Base-by-base conservation (phyloP, 768 basidiomycete genomes). In the Lactarius hatsudake region DNA sequence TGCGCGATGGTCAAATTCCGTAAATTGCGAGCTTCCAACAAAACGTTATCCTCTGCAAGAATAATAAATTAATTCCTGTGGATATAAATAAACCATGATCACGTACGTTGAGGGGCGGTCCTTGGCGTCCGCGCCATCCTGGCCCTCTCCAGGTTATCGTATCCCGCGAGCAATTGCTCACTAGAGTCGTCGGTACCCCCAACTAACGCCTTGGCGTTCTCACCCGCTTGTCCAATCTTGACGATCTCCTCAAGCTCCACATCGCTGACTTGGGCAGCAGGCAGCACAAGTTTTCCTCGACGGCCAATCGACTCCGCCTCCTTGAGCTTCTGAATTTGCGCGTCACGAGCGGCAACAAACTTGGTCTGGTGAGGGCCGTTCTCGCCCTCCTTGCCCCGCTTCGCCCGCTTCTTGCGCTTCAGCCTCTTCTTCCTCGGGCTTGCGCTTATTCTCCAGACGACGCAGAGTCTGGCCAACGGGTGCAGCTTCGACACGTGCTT, bases 291-390 rank as follows among this genome's bases (percentile, higher is more conserved):
- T 77, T 92, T 93, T 71, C 93, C 79, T 71, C 97, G 79, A 70
- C 94, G 85, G 30, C 94, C 91, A 65, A 98, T 95, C 62, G 92
- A 94, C 76, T 98, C 95, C 23, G 96, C 96, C 76, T 99, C 97
- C 77, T 97, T 97, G 65, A 98, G 81, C 77, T 96, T 95, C 76
- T 97, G 94, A 71, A 98, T 98, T 76, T 99, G 96, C 1, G 95
- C 95, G 75, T 98, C 96, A 64, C 96, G 87, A 7, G 95, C 94
- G n/a, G 96, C 89, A 54, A 98, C 86, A 72, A 99, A 99, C 75
- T 97, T 96, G 36, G 94, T 93, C 75, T 96, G 90, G 69, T 91
- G 88, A 10, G 81, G 81, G 7, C 83, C 76, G 12, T 78, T 76
- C 34, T 82, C 82, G 38, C 85, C 87, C 55, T 90, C 89, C 75